Evolutionary conservation across 192 early-diverging fungal species (phyloP), one percentile per base, ranked within the genome.

Genomic region (Backusella psychrophila): DNA sequence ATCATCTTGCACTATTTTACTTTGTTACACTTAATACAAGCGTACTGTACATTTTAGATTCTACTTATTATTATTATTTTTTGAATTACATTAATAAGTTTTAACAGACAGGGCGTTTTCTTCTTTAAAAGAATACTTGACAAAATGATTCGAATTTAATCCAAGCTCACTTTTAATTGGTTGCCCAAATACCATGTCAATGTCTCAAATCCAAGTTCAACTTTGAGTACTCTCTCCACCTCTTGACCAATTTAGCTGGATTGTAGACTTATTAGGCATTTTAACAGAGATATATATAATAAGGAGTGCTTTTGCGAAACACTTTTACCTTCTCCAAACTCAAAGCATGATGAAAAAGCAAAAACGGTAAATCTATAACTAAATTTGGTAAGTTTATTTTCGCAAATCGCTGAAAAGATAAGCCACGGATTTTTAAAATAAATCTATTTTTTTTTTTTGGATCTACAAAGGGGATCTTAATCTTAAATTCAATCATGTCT

Each of bases 401-500:
- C 15, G 15, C 42, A 44, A 44, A 44, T 4, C 42, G 14, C 42
- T 17, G 42, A 14, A 15, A 7, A 44, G 42, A 44, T 44, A 44
- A 44, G 21, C 53, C 21, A 23, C 53, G 53, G 53, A 21, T 21
- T 56, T 56, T 56, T 56, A 56, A 56, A 21, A 23, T 56, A 44
- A 44, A 44, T n/a, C 21, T 11, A 21, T 23, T 23, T 56, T 56
- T 56, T 56, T 56, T 11, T 56, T 26, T 49, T 49, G 11, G 56
- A 63, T 63, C 56, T 63, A 26, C 56, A 63, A 63, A 63, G 56
- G 56, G 23, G 56, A 63, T 63, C 56, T 63, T 63, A 29, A 63
- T 63, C 12, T 12, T 63, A 63, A 63, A 63, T 12, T 29, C 9
- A 29, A 63, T 63, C 56, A 63, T 63, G 56, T 63, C 56, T 14